Percentiles rank a stretch among this genome's conserved stretches.
Conservation (phyloP, 192 early-diverging fungal genomes). For the Ramicandelaber brevisporus region DNA sequence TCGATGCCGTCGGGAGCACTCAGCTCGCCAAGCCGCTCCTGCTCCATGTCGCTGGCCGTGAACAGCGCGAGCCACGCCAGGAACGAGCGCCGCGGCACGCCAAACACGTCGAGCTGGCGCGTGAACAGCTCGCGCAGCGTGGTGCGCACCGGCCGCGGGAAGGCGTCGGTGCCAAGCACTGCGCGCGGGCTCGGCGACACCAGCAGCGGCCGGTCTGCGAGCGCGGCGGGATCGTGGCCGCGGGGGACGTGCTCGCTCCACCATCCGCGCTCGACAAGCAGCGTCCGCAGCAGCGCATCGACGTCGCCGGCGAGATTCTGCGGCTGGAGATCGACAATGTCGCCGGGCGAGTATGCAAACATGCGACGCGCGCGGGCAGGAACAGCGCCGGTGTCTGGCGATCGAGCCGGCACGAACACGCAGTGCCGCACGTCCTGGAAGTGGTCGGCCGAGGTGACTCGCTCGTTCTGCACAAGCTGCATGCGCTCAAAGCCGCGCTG, state of each 20-base stretch:
- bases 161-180: too few species aligned
- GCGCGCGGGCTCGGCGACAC: constrained; percentile 1
- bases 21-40: constrained; percentile 64
- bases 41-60: constrained; percentile 31
- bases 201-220: neutral
- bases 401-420: constrained; percentile 21
- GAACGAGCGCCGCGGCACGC: constrained; percentile 68
- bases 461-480: constrained; percentile 21
- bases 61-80: constrained; percentile 73
- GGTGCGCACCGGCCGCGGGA: constrained; percentile 2
- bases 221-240: too few species aligned
- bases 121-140: constrained; percentile 57
- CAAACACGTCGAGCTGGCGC: constrained; percentile 58
- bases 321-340: constrained; percentile 53
- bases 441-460: constrained; percentile 51
- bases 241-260: constrained; percentile 23
- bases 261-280: constrained; percentile 29
- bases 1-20: constrained; percentile 48
- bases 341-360: constrained; percentile 30
- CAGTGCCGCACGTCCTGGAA: constrained; percentile 87
- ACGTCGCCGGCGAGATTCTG: constrained; percentile 46
- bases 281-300: constrained; percentile 27
- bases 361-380: neutral
- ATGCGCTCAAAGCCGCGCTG: neutral
- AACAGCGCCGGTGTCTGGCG: too few species aligned